Percentiles rank a stretch among this genome's conserved stretches.
These are phyloP conservation scores for Gracilaria caudata DNA, from an alignment of 23 red algal genomes.

Conservation along the genomic window DNA sequence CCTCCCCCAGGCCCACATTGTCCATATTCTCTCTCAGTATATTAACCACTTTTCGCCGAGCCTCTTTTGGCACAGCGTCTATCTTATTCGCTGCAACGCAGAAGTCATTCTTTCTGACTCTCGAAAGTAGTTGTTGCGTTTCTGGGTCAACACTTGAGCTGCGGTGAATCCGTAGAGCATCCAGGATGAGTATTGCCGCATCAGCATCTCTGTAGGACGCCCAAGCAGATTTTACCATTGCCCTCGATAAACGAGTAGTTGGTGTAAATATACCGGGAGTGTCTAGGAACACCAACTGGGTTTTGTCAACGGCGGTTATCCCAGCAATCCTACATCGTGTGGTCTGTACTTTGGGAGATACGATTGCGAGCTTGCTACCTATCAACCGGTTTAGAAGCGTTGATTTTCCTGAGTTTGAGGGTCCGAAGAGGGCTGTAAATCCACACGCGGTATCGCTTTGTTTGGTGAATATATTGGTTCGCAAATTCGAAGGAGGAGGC, in stretches of 20 bases:
- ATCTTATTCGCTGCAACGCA: slow-evolving; percentile 87
- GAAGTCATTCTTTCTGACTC: slow-evolving; percentile 19
- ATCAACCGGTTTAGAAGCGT: slow-evolving; percentile 93
- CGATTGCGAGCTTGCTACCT: slow-evolving; percentile 94
- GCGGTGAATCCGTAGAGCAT: slow-evolving; percentile 46
- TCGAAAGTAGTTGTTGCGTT: neutral
- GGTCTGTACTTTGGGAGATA: slow-evolving; percentile 96
- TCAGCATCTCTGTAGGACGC: slow-evolving; percentile 68
- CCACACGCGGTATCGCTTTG: slow-evolving; percentile 66
- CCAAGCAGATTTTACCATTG: slow-evolving; percentile 94
- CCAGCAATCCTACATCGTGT: slow-evolving; percentile 85
- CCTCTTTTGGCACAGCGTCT: slow-evolving; percentile 53
- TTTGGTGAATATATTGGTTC: neutral
- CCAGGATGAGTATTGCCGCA: slow-evolving; percentile 83
- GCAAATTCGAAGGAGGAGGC: neutral
- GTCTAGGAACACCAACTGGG: slow-evolving; percentile 87
- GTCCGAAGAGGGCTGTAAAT: slow-evolving; percentile 90
- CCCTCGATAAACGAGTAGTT: slow-evolving; percentile 72
- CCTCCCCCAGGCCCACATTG: neutral
- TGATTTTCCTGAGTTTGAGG: slow-evolving; percentile 97
- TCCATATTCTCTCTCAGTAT: slow-evolving; percentile 39
- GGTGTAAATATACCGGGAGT: slow-evolving; percentile 94
- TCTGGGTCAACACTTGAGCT: neutral
- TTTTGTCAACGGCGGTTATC: slow-evolving; percentile 67
- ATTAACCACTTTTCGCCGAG: neutral